Conservation (phyloP, 176 grass and related monocot genomes). For the Rhynchospora tenuis region DNA sequence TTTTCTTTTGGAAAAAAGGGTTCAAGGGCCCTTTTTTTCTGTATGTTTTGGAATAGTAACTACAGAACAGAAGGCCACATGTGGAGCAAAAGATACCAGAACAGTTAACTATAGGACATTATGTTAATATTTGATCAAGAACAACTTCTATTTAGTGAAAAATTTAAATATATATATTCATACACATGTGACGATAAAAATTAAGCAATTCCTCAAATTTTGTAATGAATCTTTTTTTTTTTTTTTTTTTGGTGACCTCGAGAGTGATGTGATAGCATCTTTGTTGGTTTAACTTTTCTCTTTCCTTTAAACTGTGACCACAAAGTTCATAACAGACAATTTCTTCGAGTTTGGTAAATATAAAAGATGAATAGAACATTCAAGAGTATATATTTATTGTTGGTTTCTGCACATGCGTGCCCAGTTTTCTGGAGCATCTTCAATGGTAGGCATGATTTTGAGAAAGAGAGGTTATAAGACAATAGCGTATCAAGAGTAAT, state of each 20-base stretch:
- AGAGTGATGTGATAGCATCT: neutral
- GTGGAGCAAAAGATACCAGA: neutral
- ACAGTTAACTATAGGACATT: neutral
- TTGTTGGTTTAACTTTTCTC: neutral
- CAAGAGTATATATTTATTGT: neutral
- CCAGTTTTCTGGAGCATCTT: neutral
- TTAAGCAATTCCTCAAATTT: neutral
- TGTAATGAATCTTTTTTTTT: neutral
- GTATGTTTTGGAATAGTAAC: neutral
- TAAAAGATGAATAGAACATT: neutral
- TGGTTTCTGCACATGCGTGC: neutral
- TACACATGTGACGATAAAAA: neutral
- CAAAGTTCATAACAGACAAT: neutral
- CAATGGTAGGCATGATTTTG: neutral
- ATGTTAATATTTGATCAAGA: neutral
- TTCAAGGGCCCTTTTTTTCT: neutral
- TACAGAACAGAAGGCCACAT: neutral
- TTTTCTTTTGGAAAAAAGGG: neutral
- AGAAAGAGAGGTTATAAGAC: constrained; percentile 8
- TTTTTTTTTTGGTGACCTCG: neutral
- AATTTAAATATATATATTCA: neutral
- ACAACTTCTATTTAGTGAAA: neutral
- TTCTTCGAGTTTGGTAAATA: neutral
- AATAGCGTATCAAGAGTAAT: neutral
- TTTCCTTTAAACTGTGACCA: neutral